Evolutionary conservation across 352 stramenopile species (phyloP), one percentile per base, ranked within the genome.

Genomic region (Stephanocyclus meneghinianus): DNA sequence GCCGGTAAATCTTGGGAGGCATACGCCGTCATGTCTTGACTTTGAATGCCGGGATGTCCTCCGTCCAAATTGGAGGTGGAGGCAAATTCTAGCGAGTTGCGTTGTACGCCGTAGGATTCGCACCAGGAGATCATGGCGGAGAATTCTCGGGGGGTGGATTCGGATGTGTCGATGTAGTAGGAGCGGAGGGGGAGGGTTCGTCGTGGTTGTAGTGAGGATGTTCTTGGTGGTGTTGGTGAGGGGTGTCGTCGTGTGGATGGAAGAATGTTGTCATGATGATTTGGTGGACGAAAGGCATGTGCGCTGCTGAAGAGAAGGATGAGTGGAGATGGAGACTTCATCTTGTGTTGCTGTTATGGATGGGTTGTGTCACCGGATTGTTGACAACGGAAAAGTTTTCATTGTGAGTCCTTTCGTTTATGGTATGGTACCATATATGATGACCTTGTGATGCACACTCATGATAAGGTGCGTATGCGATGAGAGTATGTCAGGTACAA

Each of bases 71-170:
- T 21, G 11, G 45, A 53, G 11, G 45, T 53, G 45, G 45, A 21
- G n/a, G 13, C 11, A 2, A 53, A 53, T 21, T 53, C 45, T 6
- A 53, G 35, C 7, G 35, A 9, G n/a, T 53, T 53, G n/a, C 48
- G 53, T 70, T 87, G 83, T 29, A 85, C 76, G 15, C 83, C 83
- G 62, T 69, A 89, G 13, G 56, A 26, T 29, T 55, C 44, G 16
- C 76, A 80, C 83, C 83, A 89, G 71, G 82, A 51, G 15, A 81
- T 55, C 67, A 53, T 53, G 11, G 11, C 5, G 45, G 45, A 16
- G 51, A 83, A 67, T 61, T 89, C 80, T 29, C 83, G 71, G 1
- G 50, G 21, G 16, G 76, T 67, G 29, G 67, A 68, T 59, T 89
- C 83, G 64, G 55, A 57, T 30, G 83, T 18, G 26, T 78, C 62